Evolutionary conservation across 2,329 filamentous ascomycete species (phyloP).

Genomic region (Talaromyces sp.): DNA sequence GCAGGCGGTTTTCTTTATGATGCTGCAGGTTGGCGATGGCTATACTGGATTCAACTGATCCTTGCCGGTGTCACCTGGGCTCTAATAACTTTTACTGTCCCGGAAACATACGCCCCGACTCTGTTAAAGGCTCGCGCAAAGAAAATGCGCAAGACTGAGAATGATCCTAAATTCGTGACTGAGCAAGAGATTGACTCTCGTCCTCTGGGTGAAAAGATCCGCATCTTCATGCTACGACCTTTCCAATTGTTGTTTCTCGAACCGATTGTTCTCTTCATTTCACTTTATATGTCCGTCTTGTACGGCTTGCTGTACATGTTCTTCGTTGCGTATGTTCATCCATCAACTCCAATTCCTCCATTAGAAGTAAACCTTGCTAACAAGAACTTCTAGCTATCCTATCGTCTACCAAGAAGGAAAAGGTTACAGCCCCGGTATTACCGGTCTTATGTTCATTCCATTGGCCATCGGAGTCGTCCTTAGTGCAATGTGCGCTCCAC

Average conservation of each 20-base stretch:
- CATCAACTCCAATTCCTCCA: not conserved
- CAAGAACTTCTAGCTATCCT: slow-evolving; percentile 38
- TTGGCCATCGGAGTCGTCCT: slow-evolving; percentile 71
- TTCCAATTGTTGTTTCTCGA: slow-evolving; percentile 84
- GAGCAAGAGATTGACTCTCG: slow-evolving; percentile 76
- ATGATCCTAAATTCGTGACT: slow-evolving; percentile 67
- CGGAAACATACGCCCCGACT: slow-evolving; percentile 82
- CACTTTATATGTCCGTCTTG: slow-evolving; percentile 80
- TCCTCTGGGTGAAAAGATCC: slow-evolving; percentile 65
- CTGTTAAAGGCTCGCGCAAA: slow-evolving; percentile 69
- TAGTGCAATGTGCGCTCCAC: slow-evolving; percentile 65
- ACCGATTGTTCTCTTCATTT: slow-evolving; percentile 80
- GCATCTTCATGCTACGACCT: slow-evolving; percentile 74
- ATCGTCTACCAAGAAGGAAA: slow-evolving; percentile 76
- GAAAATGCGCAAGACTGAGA: slow-evolving; percentile 68
- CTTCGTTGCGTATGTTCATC: slow-evolving; percentile 54
- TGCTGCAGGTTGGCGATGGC: slow-evolving; percentile 72
- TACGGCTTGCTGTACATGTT: slow-evolving; percentile 54
- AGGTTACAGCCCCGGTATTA: slow-evolving; percentile 69
- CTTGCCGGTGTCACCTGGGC: slow-evolving; percentile 67
- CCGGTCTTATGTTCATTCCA: slow-evolving; percentile 85
- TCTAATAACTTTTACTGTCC: slow-evolving; percentile 81
- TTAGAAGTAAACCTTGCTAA: slow-evolving; percentile 18
- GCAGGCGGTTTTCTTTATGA: slow-evolving; percentile 74
- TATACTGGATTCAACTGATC: slow-evolving; percentile 86